Conservation (phyloP, 176 grass and related monocot genomes). For the Oryza nivara region DNA sequence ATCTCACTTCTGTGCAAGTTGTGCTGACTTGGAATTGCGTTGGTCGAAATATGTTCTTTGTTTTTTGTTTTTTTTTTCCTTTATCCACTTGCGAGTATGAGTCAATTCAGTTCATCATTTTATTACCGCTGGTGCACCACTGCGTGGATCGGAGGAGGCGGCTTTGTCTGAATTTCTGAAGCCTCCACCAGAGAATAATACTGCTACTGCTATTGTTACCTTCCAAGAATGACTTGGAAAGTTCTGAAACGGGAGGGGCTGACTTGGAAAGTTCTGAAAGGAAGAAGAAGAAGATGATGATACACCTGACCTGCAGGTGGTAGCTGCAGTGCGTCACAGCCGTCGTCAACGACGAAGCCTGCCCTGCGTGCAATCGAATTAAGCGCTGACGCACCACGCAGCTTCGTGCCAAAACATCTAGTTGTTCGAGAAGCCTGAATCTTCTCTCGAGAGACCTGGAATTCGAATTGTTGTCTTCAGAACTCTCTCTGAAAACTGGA, state of each 20-base stretch:
- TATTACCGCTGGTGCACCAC: background rate
- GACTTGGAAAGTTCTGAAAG: slow-evolving; percentile 17
- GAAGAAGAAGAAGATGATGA: background rate
- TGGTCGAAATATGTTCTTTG: too few species aligned
- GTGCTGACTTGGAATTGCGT: background rate
- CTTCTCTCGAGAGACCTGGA: background rate
- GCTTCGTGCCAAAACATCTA: background rate
- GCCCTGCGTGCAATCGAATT: slow-evolving; percentile 2
- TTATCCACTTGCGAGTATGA: background rate
- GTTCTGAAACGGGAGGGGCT: background rate
- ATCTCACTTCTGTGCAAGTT: background rate
- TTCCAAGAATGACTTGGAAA: slow-evolving; percentile 35
- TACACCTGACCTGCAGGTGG: background rate
- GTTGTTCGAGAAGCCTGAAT: background rate
- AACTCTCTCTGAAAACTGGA: background rate
- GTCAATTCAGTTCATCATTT: background rate
- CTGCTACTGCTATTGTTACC: background rate
- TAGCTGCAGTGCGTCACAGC: slow-evolving; percentile 24
- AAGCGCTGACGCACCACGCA: slow-evolving; percentile 33
- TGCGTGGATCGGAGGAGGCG: background rate
- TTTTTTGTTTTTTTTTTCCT: background rate
- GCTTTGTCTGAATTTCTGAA: background rate
- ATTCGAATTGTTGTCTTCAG: too few species aligned
- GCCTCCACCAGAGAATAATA: background rate
- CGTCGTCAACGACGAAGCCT: slow-evolving; percentile 1